Conservation (phyloP, 345 rosid species). For the Anacardium occidentale region DNA sequence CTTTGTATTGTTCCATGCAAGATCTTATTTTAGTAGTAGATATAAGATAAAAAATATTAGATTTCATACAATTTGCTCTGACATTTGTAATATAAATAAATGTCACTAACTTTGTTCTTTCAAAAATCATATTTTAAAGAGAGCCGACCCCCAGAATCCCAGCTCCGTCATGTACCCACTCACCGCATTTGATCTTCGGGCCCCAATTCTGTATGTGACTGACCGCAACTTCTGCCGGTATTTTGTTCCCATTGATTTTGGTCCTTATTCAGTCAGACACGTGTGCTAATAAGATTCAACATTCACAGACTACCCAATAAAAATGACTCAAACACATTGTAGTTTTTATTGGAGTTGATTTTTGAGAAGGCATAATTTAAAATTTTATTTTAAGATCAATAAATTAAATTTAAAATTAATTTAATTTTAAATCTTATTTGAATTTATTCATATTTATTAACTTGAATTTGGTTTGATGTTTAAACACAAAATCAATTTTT, state of each 20-base stretch:
- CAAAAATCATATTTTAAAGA: background rate
- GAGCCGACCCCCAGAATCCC: conserved; percentile 14
- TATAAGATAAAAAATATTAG: background rate
- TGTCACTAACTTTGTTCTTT: background rate
- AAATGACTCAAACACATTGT: too few species aligned
- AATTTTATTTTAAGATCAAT: too few species aligned
- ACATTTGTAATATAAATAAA: background rate
- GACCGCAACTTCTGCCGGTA: background rate
- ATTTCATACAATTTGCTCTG: background rate
- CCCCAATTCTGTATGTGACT: background rate
- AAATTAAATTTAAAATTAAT: too few species aligned
- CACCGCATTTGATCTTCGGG: conserved; percentile 7
- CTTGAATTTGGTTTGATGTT: too few species aligned
- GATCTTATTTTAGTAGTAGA: background rate
- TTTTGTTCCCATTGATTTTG: background rate
- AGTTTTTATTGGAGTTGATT: too few species aligned
- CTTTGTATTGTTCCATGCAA: background rate
- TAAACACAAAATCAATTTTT: too few species aligned
- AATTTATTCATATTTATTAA: too few species aligned
- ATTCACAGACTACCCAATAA: too few species aligned
- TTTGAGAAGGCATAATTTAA: too few species aligned
- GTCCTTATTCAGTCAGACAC: background rate
- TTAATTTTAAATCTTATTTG: too few species aligned
- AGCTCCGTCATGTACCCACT: conserved; percentile 3
- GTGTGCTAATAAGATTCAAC: too few species aligned